Conservation (phyloP, 1,284 basidiomycete species). For the Phellopilus nigrolimitatus region DNA sequence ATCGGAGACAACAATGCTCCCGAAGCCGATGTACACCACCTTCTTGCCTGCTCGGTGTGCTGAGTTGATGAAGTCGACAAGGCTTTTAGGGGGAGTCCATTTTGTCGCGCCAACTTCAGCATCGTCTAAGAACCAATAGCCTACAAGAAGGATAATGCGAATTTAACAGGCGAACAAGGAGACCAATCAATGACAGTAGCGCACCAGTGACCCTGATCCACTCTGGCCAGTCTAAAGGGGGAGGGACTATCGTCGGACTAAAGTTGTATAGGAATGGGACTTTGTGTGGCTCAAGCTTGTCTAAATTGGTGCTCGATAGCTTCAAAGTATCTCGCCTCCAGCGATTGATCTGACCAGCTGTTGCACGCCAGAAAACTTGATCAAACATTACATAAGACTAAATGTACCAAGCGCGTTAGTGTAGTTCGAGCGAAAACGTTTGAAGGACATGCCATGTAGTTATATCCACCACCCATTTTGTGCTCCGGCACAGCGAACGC, state of each 20-base stretch:
- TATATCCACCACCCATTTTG: slow-evolving; percentile 93
- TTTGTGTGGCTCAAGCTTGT: slow-evolving; percentile 93
- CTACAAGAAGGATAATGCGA: slow-evolving; percentile 37
- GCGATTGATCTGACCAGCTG: slow-evolving; percentile 88
- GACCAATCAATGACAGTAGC: slow-evolving; percentile 21
- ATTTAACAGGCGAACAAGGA: no score
- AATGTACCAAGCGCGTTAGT: not conserved
- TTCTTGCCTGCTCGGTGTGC: slow-evolving; percentile 78
- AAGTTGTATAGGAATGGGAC: slow-evolving; percentile 99
- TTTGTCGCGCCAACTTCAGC: slow-evolving; percentile 83
- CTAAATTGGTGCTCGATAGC: slow-evolving; percentile 78
- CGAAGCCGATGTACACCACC: slow-evolving; percentile 97
- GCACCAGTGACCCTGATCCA: slow-evolving; percentile 93
- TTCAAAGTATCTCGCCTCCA: slow-evolving; percentile 83
- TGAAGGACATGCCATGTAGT: slow-evolving; percentile 74
- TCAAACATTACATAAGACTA: slow-evolving; percentile 92
- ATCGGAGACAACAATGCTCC: slow-evolving; percentile 97
- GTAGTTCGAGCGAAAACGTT: not conserved
- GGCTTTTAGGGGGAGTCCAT: slow-evolving; percentile 80
- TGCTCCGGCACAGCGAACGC: slow-evolving; percentile 94
- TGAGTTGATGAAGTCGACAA: slow-evolving; percentile 77
- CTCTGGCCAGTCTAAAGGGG: slow-evolving; percentile 95
- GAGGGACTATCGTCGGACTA: slow-evolving; percentile 83
- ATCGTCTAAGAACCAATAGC: slow-evolving; percentile 94
- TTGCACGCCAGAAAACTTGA: slow-evolving; percentile 96